A percentile compares a stretch with the other conserved stretches of the same genome.
Evolutionary conservation across 345 rosid species (phyloP).

Genomic region (Cardamine resedifolia): DNA sequence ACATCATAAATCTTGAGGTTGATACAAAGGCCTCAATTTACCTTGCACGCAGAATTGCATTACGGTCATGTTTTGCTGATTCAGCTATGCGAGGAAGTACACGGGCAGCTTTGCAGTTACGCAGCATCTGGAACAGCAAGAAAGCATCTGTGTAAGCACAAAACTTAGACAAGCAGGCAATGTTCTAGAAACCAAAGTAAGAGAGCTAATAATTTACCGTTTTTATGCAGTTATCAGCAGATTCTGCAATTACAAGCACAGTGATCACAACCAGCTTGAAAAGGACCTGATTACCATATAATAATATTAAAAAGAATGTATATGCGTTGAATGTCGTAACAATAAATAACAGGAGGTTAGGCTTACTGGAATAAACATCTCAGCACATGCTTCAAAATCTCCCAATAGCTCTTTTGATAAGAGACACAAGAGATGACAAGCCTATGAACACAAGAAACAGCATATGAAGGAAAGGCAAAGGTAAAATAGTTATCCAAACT

Average conservation of each 20-base stretch:
- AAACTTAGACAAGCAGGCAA: constrained; percentile 27
- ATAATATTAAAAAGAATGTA: constrained; percentile 35
- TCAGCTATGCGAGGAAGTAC: constrained; percentile 92
- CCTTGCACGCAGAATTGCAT: constrained; percentile 92
- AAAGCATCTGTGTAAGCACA: constrained; percentile 33
- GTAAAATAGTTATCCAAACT: constrained; percentile 9
- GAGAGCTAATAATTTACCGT: constrained; percentile 51
- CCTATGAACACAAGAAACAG: constrained; percentile 47
- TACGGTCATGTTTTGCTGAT: constrained; percentile 90
- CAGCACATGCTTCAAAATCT: constrained; percentile 96
- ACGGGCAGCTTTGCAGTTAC: constrained; percentile 92
- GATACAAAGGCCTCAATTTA: constrained; percentile 27
- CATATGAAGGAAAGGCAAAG: constrained; percentile 18
- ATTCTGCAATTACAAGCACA: constrained; percentile 99
- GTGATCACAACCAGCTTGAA: constrained; percentile 99
- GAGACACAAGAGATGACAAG: constrained; percentile 87
- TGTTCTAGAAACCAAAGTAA: constrained; percentile 1
- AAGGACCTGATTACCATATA: constrained; percentile 81
- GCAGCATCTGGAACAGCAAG: constrained; percentile 72
- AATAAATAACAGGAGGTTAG: constrained; percentile 17
- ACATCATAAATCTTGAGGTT: constrained; percentile 17
- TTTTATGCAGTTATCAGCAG: constrained; percentile 98
- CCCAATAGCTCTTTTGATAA: constrained; percentile 96
- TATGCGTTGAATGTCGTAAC: constrained; percentile 23
- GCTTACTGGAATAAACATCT: constrained; percentile 90